Evolutionary conservation across 2,329 filamentous ascomycete species (phyloP), one percentile per base, ranked within the genome.

Genomic region (Exophiala lecanii-corni): DNA sequence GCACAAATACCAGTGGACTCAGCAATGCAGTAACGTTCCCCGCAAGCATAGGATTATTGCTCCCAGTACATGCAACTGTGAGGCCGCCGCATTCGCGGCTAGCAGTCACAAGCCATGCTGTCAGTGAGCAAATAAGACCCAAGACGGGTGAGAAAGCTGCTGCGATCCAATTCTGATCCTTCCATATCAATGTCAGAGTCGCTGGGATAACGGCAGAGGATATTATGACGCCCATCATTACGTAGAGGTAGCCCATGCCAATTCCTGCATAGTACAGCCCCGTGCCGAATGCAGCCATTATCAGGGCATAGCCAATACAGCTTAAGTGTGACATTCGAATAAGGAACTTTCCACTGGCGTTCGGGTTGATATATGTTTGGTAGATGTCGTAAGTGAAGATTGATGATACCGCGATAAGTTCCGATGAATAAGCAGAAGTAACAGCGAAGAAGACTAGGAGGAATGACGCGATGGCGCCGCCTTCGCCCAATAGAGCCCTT

Each of bases 221-320:
- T 58, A 94, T 91, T 56, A 94, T 86, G 36, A 89, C 84, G 6
- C 89, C 89, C 88, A 95, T 94, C 59, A 94, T 78, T 1, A 94
- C 70, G 59, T 92, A 92, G 2, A 94, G 72, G 57, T 89, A 92
- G 9, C 88, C 88, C 85, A 94, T 91, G 9, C 79, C 82, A 49
- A 94, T 84, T 15, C 84, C 82, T 2, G 78, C 80, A 50, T 84
- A 83, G 60, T 70, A 78, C 0, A 91, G 75, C 0, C 84, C 87
- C 0, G 86, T 85, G 1, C 81, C 82, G 63, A 92, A 86, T 1
- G 71, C 76, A 12, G 86, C 85, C 71, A 94, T 89, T 54, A 85
- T 73, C n/a, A 88, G 53, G 0, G 85, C 83, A 57, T 89, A 94
- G 9, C 79, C 71, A 32, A 91, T 65, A 42, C 82, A 88, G 57